Evolutionary conservation across 441 rosid species (phyloP).

Genomic region (Capsella rubella): DNA sequence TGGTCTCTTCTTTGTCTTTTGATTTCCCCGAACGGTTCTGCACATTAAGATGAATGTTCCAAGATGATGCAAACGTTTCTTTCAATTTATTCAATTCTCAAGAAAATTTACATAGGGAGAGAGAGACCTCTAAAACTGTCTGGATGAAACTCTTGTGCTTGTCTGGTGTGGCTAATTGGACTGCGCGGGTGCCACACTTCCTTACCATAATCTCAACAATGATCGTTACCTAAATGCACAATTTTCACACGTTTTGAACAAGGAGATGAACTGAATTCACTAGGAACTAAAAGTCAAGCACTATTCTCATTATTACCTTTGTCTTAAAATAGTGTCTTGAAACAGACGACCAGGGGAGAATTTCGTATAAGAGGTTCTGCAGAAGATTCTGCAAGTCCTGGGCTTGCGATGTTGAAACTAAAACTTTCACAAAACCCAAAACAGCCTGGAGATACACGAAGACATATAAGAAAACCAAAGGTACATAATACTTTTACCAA

Average conservation of each 20-base stretch:
- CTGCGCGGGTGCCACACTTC: slow-evolving; percentile 83
- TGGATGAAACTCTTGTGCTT: slow-evolving; percentile 72
- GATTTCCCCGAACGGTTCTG: slow-evolving; percentile 72
- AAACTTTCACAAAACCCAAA: slow-evolving; percentile 88
- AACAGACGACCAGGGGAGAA: slow-evolving; percentile 85
- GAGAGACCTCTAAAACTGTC: slow-evolving; percentile 71
- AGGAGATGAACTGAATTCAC: slow-evolving; percentile 1
- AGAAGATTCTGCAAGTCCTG: slow-evolving; percentile 73
- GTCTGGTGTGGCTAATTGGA: slow-evolving; percentile 70
- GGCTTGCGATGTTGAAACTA: slow-evolving; percentile 73
- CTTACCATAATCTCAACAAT: slow-evolving; percentile 85
- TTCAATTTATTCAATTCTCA: slow-evolving; percentile 2
- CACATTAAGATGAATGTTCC: slow-evolving; percentile 27
- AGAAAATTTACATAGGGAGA: slow-evolving; percentile 15
- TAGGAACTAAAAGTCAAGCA: not conserved
- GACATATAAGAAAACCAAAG: slow-evolving; percentile 27
- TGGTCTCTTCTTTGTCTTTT: slow-evolving; percentile 54
- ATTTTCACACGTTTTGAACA: slow-evolving; percentile 14
- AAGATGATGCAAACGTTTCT: not conserved
- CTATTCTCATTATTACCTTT: slow-evolving; percentile 53
- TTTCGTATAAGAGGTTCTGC: slow-evolving; percentile 57
- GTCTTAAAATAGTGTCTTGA: slow-evolving; percentile 90
- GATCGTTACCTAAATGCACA: slow-evolving; percentile 66
- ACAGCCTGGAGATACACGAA: slow-evolving; percentile 62
- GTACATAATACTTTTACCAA: slow-evolving; percentile 3